A percentile compares a stretch with the other conserved stretches of the same genome.
Evolutionary conservation across 306 rosid species (phyloP).

Genomic region (Rosa persica): DNA sequence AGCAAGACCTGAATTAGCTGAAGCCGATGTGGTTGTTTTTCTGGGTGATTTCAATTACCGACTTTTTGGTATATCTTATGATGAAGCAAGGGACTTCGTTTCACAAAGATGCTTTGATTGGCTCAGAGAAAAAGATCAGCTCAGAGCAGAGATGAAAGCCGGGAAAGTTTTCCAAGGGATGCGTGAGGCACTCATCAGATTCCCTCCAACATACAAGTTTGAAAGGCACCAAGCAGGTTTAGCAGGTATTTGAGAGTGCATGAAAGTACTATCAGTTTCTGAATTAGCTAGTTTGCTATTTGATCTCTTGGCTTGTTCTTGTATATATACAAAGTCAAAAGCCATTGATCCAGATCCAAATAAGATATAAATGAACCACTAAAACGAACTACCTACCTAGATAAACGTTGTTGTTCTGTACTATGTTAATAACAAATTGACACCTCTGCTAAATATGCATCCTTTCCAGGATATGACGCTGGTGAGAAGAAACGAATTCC

Average conservation of each 20-base stretch:
- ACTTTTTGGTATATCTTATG: conserved; percentile 95
- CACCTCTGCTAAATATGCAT: conserved; percentile 8
- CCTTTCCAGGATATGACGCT: conserved; percentile 79
- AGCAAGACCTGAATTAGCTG: conserved; percentile 84
- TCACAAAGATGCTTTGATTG: conserved; percentile 99
- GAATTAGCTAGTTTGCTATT: neutral
- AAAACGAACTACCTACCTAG: neutral
- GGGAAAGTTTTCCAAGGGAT: conserved; percentile 99
- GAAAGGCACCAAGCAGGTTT: conserved; percentile 88
- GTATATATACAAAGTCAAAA: neutral
- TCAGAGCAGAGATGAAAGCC: conserved; percentile 90
- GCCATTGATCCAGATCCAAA: neutral
- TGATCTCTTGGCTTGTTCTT: conserved; percentile 2
- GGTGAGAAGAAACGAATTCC: conserved; percentile 99
- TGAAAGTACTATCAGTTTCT: neutral
- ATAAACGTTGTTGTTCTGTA: neutral
- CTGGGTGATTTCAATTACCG: conserved; percentile 95
- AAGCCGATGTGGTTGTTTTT: conserved; percentile 94
- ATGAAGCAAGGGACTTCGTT: conserved; percentile 98
- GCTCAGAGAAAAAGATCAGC: conserved; percentile 99
- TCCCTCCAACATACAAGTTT: conserved; percentile 98
- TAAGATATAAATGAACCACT: neutral
- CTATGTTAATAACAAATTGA: neutral
- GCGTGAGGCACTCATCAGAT: conserved; percentile 90
- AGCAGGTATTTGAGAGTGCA: conserved; percentile 52